Evolutionary conservation across 768 basidiomycete genomes (phyloP), one percentile per base, ranked within the genome.

Genomic region (Fomitopsis serialis): DNA sequence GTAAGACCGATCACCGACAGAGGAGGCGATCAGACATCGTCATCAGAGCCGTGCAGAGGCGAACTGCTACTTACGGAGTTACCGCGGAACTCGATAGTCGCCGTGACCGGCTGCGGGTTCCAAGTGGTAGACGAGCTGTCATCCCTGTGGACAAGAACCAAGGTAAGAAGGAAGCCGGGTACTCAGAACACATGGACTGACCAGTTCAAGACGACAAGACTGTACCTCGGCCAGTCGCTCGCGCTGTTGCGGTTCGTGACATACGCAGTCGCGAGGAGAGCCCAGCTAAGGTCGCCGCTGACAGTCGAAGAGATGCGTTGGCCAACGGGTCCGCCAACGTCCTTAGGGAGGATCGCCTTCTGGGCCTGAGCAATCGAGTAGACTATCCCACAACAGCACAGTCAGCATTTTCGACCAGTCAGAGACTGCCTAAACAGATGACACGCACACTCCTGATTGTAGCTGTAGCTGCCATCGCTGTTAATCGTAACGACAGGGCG

Each of bases 201-300:
- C 71, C 84, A 85, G 67, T 91, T 89, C 56, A 91, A 58, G 2
- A 89, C 89, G 12, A 89, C 87, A 29, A 90, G 64, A 1, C 82
- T 83, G 67, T 88, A 89, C 36, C 84, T 75, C 22, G 72, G 61
- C 80, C 78, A 84, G 57, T 88, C 86, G 2, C 68, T 62, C 6
- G 37, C 13, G 15, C 67, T 76, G 2, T 70, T 73, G 15, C 88
- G 75, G 0, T 69, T 67, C 0, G 87, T 88, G 10, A 84, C 80
- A 52, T 78, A 90, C 5, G 85, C 87, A 5, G 77, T 74, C 2
- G 85, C 89, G 22, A 74, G 65, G 10, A 89, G 74, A 0, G 81
- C 80, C 80, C 79, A 82, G 55, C 63, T 70, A 15, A 80, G 68
- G 8, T 60, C 67, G 1, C 88, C 88, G 11, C 75, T 76, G 2